phyloP scores from a whole-genome alignment of 192 early-diverging fungal species.

The Podila epicladia region DNA sequence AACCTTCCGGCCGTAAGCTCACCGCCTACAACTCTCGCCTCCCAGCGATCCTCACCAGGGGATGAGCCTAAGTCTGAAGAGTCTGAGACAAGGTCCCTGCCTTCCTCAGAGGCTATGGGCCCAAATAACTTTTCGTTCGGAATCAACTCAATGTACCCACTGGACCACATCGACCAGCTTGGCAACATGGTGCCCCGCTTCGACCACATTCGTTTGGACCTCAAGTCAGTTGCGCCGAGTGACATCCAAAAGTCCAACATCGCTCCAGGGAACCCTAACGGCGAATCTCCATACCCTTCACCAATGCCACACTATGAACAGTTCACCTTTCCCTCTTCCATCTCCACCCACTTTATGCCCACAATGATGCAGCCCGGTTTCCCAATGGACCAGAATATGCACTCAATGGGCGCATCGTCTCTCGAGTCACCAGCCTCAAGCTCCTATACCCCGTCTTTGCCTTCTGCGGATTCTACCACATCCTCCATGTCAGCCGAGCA shows the following conservation, averaged over 20 bases:
- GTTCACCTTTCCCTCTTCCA: slow-evolving; percentile 5
- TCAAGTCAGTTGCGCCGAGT: slow-evolving; percentile 21
- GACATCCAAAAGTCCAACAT: slow-evolving; percentile 16
- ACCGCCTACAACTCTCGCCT: background rate
- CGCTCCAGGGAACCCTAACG: background rate
- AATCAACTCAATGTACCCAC: slow-evolving; percentile 12
- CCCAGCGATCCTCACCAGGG: slow-evolving; percentile 2
- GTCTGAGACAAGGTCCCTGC: too few relatives aligned
- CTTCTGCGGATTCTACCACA: slow-evolving; percentile 23
- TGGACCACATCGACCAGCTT: slow-evolving; percentile 14
- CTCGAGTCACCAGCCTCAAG: slow-evolving; percentile 15
- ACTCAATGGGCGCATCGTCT: slow-evolving; percentile 10
- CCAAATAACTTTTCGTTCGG: slow-evolving; percentile 11
- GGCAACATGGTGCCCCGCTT: slow-evolving; percentile 18
- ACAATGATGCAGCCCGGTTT: slow-evolving; percentile 17
- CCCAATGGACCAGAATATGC: slow-evolving; percentile 13
- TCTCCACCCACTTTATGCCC: slow-evolving; percentile 17
- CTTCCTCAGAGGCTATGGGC: background rate
- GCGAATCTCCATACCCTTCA: slow-evolving; percentile 14
- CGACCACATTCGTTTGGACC: slow-evolving; percentile 16
- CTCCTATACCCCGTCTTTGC: slow-evolving; percentile 21
- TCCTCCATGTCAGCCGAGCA: slow-evolving; percentile 17
- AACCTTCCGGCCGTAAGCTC: too few relatives aligned
- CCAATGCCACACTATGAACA: slow-evolving; percentile 20
- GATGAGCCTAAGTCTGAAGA: background rate